Conservation (phyloP, 2,329 filamentous ascomycete genomes). For the Diaporthe eres region DNA sequence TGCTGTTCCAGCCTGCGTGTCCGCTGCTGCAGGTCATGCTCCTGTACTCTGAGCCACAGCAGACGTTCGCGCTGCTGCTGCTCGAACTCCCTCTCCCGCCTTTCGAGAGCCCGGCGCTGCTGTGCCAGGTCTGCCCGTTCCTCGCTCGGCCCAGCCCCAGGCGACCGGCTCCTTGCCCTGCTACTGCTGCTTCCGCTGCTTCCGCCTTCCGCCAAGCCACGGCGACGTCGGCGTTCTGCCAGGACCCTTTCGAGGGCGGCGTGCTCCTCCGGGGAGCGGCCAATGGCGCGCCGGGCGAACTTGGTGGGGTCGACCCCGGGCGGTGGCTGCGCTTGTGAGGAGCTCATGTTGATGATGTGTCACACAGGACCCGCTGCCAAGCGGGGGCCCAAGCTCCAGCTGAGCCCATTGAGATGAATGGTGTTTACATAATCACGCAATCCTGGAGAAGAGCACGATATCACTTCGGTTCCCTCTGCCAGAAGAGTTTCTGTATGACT, state of each 20-base stretch:
- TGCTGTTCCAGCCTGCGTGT: not conserved
- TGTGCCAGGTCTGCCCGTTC: not conserved
- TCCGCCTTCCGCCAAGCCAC: not conserved
- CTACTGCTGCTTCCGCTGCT: not conserved
- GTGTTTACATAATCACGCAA: not conserved
- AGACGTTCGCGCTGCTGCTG: not conserved
- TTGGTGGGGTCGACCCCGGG: slow-evolving; percentile 3
- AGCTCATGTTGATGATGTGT: slow-evolving; percentile 9
- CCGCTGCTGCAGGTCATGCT: not conserved
- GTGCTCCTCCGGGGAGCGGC: not conserved
- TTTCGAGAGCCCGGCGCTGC: not conserved
- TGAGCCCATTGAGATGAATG: no score
- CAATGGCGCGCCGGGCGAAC: not conserved
- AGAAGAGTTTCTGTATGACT: not conserved
- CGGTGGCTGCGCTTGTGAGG: slow-evolving; percentile 3
- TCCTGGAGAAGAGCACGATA: not conserved
- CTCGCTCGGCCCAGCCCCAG: not conserved
- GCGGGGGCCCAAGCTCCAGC: not conserved
- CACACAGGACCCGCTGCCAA: not conserved
- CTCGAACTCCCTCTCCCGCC: not conserved
- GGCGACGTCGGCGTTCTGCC: slow-evolving; percentile 13
- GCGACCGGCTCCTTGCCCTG: slow-evolving; percentile 3
- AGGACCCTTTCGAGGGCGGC: not conserved
- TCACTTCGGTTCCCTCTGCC: not conserved
- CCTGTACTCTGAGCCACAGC: not conserved